These are phyloP conservation scores for Solanum etuberosum DNA, from an alignment of 257 asterid genomes.

Conservation along the genomic window DNA sequence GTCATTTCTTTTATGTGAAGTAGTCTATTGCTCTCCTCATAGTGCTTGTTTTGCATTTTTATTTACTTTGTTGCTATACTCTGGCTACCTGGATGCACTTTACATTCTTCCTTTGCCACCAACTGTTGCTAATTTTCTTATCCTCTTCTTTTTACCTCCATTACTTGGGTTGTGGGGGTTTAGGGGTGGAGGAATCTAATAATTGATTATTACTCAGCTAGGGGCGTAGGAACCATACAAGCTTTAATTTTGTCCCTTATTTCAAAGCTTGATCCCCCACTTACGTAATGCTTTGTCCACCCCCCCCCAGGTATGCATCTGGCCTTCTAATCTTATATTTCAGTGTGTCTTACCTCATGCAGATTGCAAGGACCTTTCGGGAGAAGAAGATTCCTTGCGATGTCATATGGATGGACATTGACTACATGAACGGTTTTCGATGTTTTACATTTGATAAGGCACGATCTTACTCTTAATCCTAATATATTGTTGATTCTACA, in stretches of 20 bases:
- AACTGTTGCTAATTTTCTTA: background rate
- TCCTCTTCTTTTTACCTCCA: background rate
- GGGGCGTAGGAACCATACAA: background rate
- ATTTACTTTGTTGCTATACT: background rate
- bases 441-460: constrained; percentile 91
- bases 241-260: background rate
- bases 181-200: background rate
- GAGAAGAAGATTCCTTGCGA: constrained; percentile 93
- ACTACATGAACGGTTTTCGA: constrained; percentile 95
- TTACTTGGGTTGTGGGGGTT: background rate
- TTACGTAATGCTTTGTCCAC: background rate
- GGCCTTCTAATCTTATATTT: background rate
- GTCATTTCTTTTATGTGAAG: background rate
- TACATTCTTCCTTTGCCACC: background rate
- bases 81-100: background rate
- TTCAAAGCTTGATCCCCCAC: background rate
- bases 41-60: background rate
- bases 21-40: background rate
- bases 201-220: background rate
- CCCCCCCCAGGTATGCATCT: background rate
- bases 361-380: constrained; percentile 80
- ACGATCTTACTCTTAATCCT: background rate
- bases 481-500: background rate
- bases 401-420: constrained; percentile 99
- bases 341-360: constrained; percentile 7